These are phyloP conservation scores for Hyaloperonospora brassicae DNA, from an alignment of 352 stramenopile species.

Conservation along the genomic window DNA sequence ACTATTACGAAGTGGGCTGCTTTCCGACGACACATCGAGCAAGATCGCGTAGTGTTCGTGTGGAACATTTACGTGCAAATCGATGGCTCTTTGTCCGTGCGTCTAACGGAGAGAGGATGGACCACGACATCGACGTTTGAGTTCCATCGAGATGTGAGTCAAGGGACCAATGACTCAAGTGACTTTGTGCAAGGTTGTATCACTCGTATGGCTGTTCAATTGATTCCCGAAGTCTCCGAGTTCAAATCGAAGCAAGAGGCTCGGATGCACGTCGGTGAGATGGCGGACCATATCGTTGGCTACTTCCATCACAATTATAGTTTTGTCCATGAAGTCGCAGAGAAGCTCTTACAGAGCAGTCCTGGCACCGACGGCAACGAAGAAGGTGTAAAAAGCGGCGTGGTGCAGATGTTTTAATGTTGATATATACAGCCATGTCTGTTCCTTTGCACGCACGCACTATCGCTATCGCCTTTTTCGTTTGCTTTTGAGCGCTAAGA, in stretches of 20 bases:
- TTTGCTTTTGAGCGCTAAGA: too few species aligned
- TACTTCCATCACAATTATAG: slow-evolving; percentile 22
- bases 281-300: slow-evolving; percentile 25
- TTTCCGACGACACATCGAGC: slow-evolving; percentile 22
- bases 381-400: too few species aligned
- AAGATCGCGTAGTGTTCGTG: slow-evolving; percentile 24
- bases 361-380: too few species aligned
- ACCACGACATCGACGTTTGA: slow-evolving; percentile 21
- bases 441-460: too few species aligned
- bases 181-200: slow-evolving; percentile 17
- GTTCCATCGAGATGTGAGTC: slow-evolving; percentile 13
- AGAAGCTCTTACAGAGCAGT: slow-evolving; percentile 8
- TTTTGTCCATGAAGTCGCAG: slow-evolving; percentile 16
- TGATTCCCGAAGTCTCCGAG: slow-evolving; percentile 19
- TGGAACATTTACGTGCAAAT: slow-evolving; percentile 28
- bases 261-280: slow-evolving; percentile 18
- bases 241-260: slow-evolving; percentile 16
- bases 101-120: slow-evolving; percentile 29
- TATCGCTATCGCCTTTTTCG: too few species aligned
- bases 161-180: slow-evolving; percentile 6
- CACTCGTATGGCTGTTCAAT: slow-evolving; percentile 16
- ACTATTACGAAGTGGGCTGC: slow-evolving; percentile 16
- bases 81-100: slow-evolving; percentile 18
- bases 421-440: too few species aligned
- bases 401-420: too few species aligned